Conservation (phyloP, 1,139 yeast genomes). For the Casaregolazyma lundiana region DNA sequence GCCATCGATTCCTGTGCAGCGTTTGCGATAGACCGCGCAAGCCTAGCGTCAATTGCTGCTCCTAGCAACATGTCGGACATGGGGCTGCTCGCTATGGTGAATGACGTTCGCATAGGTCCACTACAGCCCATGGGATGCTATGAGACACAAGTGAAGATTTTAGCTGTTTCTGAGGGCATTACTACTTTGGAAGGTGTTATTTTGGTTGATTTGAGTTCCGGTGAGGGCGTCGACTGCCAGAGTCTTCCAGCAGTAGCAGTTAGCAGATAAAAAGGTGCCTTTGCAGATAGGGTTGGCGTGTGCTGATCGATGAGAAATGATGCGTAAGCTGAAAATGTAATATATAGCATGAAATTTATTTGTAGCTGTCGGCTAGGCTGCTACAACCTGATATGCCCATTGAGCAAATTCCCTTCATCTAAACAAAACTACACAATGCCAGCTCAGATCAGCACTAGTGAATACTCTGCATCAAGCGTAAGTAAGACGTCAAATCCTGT, state of each 20-base stretch:
- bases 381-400: background rate
- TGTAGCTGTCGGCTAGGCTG: background rate
- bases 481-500: background rate
- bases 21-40: slow-evolving; percentile 15
- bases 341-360: background rate
- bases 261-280: background rate
- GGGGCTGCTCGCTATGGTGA: slow-evolving; percentile 53
- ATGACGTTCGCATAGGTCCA: slow-evolving; percentile 62
- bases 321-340: too few relatives aligned
- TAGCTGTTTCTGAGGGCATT: slow-evolving; percentile 63
- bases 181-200: slow-evolving; percentile 61
- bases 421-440: slow-evolving; percentile 5
- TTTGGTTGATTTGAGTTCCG: slow-evolving; percentile 57
- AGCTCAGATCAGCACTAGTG: slow-evolving; percentile 5
- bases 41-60: slow-evolving; percentile 33
- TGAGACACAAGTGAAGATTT: slow-evolving; percentile 57
- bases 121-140: slow-evolving; percentile 58
- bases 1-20: background rate
- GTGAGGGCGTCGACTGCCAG: slow-evolving; percentile 72
- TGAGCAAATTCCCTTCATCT: background rate
- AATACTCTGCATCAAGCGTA: slow-evolving; percentile 7
- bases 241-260: slow-evolving; percentile 64
- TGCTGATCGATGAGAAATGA: too few relatives aligned
- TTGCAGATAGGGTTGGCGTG: too few relatives aligned
- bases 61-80: slow-evolving; percentile 20